These are phyloP conservation scores for Cryoendolithus antarcticus DNA, from an alignment of 2,329 filamentous ascomycete genomes.

Conservation along the genomic window DNA sequence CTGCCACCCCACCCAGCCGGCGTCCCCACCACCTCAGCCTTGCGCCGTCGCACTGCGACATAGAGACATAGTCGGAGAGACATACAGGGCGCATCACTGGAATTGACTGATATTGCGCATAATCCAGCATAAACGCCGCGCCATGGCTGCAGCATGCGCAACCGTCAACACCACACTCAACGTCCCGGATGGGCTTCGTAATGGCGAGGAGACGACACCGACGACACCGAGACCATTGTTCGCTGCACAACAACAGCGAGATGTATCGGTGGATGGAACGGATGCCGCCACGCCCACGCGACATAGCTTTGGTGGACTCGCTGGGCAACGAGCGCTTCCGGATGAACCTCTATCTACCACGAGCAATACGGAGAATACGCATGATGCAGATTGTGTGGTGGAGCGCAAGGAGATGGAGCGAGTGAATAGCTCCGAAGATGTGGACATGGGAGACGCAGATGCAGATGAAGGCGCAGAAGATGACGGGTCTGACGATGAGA, in stretches of 20 bases:
- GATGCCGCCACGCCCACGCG: slow-evolving; percentile 21
- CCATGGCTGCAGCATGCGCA: slow-evolving; percentile 3
- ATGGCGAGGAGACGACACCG: slow-evolving; percentile 43
- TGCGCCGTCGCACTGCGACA: no score
- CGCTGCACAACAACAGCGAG: slow-evolving; percentile 9
- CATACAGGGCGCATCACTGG: no score
- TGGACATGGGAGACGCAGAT: slow-evolving; percentile 61
- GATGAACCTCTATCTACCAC: slow-evolving; percentile 10
- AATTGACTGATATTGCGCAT: no score
- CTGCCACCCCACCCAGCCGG: no score
- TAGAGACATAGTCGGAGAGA: no score
- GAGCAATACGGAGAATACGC: no score
- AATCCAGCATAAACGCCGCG: neutral
- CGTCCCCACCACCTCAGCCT: no score
- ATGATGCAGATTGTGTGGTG: no score
- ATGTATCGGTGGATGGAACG: slow-evolving; percentile 17
- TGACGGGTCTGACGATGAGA: slow-evolving; percentile 38
- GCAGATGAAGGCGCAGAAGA: slow-evolving; percentile 62
- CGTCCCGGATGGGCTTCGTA: slow-evolving; percentile 29
- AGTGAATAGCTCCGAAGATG: slow-evolving; percentile 48
- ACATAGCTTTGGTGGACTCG: slow-evolving; percentile 34
- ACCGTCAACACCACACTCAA: slow-evolving; percentile 44
- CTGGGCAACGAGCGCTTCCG: slow-evolving; percentile 34
- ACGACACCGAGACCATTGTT: slow-evolving; percentile 32
- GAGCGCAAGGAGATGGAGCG: no score